Evolutionary conservation across 73 alveolate species (phyloP).

Genomic region (Paramecium pentaurelia): DNA sequence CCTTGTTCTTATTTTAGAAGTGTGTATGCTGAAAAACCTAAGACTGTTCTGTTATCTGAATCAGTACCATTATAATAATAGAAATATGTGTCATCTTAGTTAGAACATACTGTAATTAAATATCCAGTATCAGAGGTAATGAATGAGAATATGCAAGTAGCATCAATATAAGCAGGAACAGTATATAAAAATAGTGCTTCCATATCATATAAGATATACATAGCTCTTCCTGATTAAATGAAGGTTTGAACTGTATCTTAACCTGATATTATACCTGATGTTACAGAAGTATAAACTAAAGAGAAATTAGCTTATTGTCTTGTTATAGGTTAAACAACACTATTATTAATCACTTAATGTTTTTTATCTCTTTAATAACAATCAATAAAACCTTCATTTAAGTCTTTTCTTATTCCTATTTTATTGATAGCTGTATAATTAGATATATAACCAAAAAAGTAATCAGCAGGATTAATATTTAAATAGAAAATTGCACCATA

Average conservation of each 20-base stretch:
- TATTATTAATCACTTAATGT: neutral
- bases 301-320: neutral
- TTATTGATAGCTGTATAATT: neutral
- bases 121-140: neutral
- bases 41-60: neutral
- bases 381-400: neutral
- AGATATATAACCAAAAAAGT: neutral
- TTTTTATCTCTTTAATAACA: neutral
- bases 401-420: neutral
- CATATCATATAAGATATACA: neutral
- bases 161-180: neutral
- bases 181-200: neutral
- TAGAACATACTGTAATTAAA: neutral
- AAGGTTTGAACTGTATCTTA: neutral
- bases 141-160: neutral
- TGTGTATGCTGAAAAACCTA: neutral
- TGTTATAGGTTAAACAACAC: neutral
- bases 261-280: neutral
- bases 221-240: neutral
- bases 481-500: neutral
- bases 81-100: neutral
- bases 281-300: neutral
- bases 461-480: slow-evolving; percentile 10
- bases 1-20: neutral
- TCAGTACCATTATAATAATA: neutral